Evolutionary conservation across 495 filamentous ascomycete species (phyloP), one percentile per base, ranked within the genome.

Genomic region (Penicillium daleae): DNA sequence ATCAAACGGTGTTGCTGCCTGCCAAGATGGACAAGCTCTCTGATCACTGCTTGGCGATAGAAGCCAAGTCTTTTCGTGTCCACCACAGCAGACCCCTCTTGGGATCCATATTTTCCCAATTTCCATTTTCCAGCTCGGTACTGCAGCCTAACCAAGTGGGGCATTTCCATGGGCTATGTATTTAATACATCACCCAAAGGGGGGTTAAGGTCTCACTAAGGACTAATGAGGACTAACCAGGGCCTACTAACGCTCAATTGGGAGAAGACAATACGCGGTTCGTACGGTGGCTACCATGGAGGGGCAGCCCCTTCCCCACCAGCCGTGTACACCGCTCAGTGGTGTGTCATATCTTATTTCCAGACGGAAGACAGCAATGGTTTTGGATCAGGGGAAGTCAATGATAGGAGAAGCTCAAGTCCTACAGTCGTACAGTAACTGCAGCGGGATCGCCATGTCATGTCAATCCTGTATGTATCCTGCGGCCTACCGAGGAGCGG

Each of bases 1-100:
- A n/a, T n/a, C n/a, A 17, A 15, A 24, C 22, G 4, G 46, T 7
- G 15, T 50, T 27, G 46, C 29, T 50, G 46, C 5, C 26, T 29
- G 46, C 46, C 46, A 50, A 50, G 46, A 50, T 50, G 24, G n/a
- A 15, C 10, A 50, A 50, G 46, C 46, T 50, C 46, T 49, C n/a
- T 46, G 46, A 50, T 50, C 46, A 10, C 24, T 50, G 46, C 46
- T 50, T 50, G 46, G 46, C 46, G 24, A 29, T 17, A n/a, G 29
- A 27, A 50, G 46, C 46, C 46, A 50, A 50, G 46, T 50, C 46
- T 50, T 22, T 44, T 44, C 15, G 40, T 46, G 40, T 46, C 40
- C 40, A 21, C 40, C 40, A 27, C 15, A 26, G 46, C 12, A 27
- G 12, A 27, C 46, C 46, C 4, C 24, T 26, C 22, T 21, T 9